A percentile compares a stretch with the other conserved stretches of the same genome.
phyloP scores from a whole-genome alignment of 1,284 basidiomycete genomes.

The Singerocomus rubriflavus region DNA sequence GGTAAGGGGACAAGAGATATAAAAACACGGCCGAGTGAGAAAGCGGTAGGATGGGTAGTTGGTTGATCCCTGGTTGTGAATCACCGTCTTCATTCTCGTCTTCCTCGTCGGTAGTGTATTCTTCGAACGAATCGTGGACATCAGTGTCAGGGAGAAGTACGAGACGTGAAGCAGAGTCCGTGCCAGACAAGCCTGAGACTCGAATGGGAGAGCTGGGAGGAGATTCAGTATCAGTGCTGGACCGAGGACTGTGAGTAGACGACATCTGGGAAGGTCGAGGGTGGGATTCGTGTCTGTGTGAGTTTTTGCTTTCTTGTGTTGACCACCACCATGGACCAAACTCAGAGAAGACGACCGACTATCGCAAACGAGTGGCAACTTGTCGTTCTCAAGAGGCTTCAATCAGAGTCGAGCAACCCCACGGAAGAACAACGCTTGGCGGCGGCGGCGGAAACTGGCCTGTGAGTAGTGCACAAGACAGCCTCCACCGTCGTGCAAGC shows the following conservation, averaged over 20 bases:
- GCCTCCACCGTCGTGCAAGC: constrained; percentile 2
- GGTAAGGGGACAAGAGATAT: constrained; percentile 64
- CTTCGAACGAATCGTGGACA: constrained; percentile 44
- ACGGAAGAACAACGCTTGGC: constrained; percentile 23
- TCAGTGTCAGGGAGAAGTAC: constrained; percentile 57
- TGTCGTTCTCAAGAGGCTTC: constrained; percentile 27
- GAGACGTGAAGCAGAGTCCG: constrained; percentile 46
- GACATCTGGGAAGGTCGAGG: constrained; percentile 15
- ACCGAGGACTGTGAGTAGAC: constrained; percentile 5
- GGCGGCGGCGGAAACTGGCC: constrained; percentile 28
- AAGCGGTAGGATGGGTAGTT: constrained; percentile 50
- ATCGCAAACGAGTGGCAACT: constrained; percentile 32
- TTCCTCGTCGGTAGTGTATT: constrained; percentile 49
- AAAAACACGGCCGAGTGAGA: constrained; percentile 58
- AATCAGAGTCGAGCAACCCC: constrained; percentile 20
- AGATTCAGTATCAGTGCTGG: constrained; percentile 11
- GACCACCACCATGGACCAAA: constrained; percentile 1
- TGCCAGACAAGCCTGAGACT: constrained; percentile 3
- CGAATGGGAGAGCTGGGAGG: constrained; percentile 4
- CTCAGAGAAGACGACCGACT: constrained; percentile 13
- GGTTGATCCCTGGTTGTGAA: constrained; percentile 40
- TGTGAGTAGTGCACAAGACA: constrained; percentile 25
- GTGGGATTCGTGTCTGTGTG: constrained; percentile 15
- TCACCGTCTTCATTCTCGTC: constrained; percentile 37
- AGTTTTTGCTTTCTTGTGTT: constrained; percentile 12